Evolutionary conservation across 306 rosid genomes (phyloP).

Genomic region (Prosopis cineraria): DNA sequence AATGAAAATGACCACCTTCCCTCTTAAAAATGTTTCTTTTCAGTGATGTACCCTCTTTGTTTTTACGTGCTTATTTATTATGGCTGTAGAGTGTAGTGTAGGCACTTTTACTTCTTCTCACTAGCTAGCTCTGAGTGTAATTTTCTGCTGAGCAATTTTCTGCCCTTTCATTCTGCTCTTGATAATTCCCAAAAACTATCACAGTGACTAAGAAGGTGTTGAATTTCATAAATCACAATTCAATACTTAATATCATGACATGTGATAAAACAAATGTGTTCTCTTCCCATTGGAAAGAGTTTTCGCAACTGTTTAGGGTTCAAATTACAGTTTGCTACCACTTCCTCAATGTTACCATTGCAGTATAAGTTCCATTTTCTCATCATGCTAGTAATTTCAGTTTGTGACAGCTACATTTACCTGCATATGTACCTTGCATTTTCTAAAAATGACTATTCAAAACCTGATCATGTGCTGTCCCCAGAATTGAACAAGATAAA

Average conservation of each 20-base stretch:
- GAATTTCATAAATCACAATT: not conserved
- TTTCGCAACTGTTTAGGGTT: not conserved
- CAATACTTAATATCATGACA: not conserved
- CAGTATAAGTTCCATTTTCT: not conserved
- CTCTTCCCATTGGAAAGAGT: no score
- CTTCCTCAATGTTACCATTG: not conserved
- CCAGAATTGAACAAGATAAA: constrained; percentile 13
- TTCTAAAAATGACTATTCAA: not conserved
- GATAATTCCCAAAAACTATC: not conserved
- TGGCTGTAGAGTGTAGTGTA: no score
- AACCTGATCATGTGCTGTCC: not conserved
- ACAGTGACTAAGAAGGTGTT: not conserved
- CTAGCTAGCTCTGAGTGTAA: not conserved
- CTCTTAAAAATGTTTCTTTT: not conserved
- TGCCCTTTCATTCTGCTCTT: not conserved
- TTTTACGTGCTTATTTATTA: not conserved
- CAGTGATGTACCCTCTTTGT: constrained; percentile 18
- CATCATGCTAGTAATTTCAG: not conserved
- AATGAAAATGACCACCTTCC: constrained; percentile 2
- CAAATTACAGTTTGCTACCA: not conserved
- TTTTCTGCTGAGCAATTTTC: not conserved
- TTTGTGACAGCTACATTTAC: not conserved
- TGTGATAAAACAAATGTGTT: no score
- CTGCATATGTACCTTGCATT: not conserved
- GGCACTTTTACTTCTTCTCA: constrained; percentile 10